phyloP scores from a whole-genome alignment of 345 rosid genomes.

The Hevea brasiliensis region DNA sequence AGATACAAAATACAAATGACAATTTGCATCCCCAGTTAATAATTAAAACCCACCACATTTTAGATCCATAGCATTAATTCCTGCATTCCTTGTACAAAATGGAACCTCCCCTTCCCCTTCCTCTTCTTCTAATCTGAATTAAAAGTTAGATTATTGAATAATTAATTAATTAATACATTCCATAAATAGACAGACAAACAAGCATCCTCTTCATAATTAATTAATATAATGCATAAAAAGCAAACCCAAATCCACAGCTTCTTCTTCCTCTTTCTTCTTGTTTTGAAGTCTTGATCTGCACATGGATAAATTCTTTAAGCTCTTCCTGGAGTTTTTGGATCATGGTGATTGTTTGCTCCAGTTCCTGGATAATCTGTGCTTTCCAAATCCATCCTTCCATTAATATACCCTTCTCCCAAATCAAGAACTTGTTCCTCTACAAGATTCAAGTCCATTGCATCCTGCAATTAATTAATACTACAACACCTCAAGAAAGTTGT shows the following conservation, averaged over 20 bases:
- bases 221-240: background rate
- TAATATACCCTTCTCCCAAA: conserved; percentile 17
- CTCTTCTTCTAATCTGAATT: background rate
- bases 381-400: conserved; percentile 53
- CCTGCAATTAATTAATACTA: conserved; percentile 22
- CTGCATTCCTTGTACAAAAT: background rate
- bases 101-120: background rate
- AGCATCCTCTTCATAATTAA: background rate
- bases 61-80: background rate
- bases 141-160: background rate
- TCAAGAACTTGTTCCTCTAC: conserved; percentile 16
- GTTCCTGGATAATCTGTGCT: conserved; percentile 67
- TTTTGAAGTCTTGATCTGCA: conserved; percentile 4
- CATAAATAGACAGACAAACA: background rate
- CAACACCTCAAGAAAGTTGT: no score
- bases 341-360: conserved; percentile 68
- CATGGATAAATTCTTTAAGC: conserved; percentile 20
- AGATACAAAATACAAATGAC: background rate
- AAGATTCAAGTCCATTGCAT: conserved; percentile 24
- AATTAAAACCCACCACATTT: background rate
- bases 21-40: background rate
- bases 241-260: conserved; percentile 19
- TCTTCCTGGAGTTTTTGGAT: conserved; percentile 56
- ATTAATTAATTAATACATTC: background rate
- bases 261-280: background rate